phyloP scores from a whole-genome alignment of 345 rosid genomes.

The Aquilaria malaccensis region DNA sequence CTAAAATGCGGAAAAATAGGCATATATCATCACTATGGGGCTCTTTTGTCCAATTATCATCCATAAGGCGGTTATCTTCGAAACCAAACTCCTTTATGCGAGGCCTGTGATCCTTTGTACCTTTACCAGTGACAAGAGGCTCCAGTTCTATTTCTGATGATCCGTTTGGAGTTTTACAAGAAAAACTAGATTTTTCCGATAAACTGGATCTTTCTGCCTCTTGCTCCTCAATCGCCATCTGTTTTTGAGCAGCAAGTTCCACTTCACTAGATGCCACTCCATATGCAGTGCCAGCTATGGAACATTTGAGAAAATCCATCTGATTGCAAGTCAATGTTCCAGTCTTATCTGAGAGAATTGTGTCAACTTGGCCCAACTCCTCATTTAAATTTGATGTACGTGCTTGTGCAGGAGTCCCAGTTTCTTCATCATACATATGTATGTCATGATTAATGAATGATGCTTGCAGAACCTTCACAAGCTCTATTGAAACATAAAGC shows the following conservation, averaged over 20 bases:
- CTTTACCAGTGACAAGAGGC: slow-evolving; percentile 40
- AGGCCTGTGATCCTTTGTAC: slow-evolving; percentile 33
- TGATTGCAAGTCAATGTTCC: slow-evolving; percentile 99
- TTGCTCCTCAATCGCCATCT: slow-evolving; percentile 73
- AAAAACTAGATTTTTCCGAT: slow-evolving; percentile 24
- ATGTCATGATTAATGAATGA: slow-evolving; percentile 82
- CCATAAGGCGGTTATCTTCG: slow-evolving; percentile 69
- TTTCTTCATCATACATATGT: slow-evolving; percentile 83
- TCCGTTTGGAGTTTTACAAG: slow-evolving; percentile 32
- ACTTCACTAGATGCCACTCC: slow-evolving; percentile 75
- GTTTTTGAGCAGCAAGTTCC: slow-evolving; percentile 84
- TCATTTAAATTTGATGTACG: slow-evolving; percentile 96
- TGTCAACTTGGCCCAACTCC: slow-evolving; percentile 97
- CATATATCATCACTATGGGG: slow-evolving; percentile 47
- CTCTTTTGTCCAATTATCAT: slow-evolving; percentile 81
- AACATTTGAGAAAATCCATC: slow-evolving; percentile 97
- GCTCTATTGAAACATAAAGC: slow-evolving; percentile 90
- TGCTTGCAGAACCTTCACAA: slow-evolving; percentile 97
- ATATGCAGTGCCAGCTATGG: slow-evolving; percentile 80
- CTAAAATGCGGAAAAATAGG: slow-evolving; percentile 71
- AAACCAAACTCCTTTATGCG: slow-evolving; percentile 82
- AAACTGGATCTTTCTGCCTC: slow-evolving; percentile 29
- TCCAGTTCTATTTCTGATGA: slow-evolving; percentile 73
- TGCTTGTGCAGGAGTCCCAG: slow-evolving; percentile 78
- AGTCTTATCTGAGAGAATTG: slow-evolving; percentile 95